Evolutionary conservation across 148 eudicot genomes (phyloP).

Genomic region (Heliosperma pusillum): DNA sequence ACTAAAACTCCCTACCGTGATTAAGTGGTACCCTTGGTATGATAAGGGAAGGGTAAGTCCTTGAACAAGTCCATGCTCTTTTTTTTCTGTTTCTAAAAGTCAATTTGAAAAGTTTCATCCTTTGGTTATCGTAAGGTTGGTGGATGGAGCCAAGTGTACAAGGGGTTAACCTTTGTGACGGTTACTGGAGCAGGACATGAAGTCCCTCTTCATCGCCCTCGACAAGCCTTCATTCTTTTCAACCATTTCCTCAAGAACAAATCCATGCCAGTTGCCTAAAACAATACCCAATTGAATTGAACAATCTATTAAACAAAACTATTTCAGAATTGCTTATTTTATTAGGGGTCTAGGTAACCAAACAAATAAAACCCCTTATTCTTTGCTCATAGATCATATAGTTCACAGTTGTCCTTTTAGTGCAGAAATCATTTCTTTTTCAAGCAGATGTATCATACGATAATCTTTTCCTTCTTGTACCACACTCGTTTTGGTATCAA

Average conservation of each 20-base stretch:
- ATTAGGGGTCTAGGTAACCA: background rate
- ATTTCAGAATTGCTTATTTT: slow-evolving; percentile 16
- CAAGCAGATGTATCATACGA: slow-evolving; percentile 26
- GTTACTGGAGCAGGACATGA: slow-evolving; percentile 93
- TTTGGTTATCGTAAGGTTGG: slow-evolving; percentile 51
- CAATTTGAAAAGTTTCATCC: background rate
- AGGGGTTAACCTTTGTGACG: slow-evolving; percentile 74
- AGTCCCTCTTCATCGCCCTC: slow-evolving; percentile 89
- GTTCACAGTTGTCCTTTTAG: background rate
- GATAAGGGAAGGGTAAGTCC: slow-evolving; percentile 72
- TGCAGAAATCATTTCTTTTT: slow-evolving; percentile 6
- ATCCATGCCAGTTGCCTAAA: slow-evolving; percentile 45
- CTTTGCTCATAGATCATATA: slow-evolving; percentile 18
- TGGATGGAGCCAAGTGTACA: slow-evolving; percentile 94
- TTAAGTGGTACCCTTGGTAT: slow-evolving; percentile 85
- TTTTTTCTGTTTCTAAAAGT: no score
- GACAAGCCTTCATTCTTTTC: slow-evolving; percentile 81
- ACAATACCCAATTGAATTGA: background rate
- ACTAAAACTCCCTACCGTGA: slow-evolving; percentile 68
- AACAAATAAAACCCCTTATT: slow-evolving; percentile 25
- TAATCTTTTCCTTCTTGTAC: background rate
- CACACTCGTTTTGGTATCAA: slow-evolving; percentile 23
- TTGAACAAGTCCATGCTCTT: background rate
- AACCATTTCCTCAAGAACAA: slow-evolving; percentile 63
- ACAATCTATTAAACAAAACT: background rate